phyloP scores from a whole-genome alignment of 768 basidiomycete species.

The Mycena galericulata region DNA sequence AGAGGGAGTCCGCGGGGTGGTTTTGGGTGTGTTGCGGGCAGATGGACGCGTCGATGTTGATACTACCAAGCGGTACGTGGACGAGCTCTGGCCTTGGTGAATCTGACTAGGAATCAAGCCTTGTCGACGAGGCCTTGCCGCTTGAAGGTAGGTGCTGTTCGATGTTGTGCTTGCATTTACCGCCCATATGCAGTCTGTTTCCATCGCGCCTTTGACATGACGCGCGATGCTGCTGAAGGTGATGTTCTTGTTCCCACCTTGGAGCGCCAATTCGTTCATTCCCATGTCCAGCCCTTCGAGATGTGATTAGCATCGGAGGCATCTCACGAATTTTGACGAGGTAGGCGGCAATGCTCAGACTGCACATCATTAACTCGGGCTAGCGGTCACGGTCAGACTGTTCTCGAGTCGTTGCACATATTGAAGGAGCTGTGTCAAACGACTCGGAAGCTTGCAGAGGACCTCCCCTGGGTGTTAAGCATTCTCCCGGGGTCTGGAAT shows the following conservation, averaged over 20 bases:
- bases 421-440: constrained; percentile 55
- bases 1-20: constrained; percentile 71
- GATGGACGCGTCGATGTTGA: constrained; percentile 71
- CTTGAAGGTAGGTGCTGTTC: constrained; percentile 30
- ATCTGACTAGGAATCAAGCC: constrained; percentile 17
- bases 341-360: constrained; percentile 47
- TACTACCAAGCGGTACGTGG: constrained; percentile 64
- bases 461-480: constrained; percentile 53
- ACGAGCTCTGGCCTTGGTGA: constrained; percentile 2
- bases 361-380: not conserved
- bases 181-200: constrained; percentile 26
- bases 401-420: constrained; percentile 53
- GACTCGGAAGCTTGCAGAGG: constrained; percentile 50
- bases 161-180: not conserved
- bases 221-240: constrained; percentile 74
- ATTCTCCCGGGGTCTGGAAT: constrained; percentile 86
- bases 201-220: constrained; percentile 58
- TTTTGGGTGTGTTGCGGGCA: constrained; percentile 70
- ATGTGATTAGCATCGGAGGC: constrained; percentile 68
- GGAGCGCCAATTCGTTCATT: constrained; percentile 3
- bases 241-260: not conserved
- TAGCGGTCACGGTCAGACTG: constrained; percentile 67
- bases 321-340: constrained; percentile 86
- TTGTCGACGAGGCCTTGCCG: constrained; percentile 37
- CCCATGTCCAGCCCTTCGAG: constrained; percentile 52